phyloP scores from a whole-genome alignment of 495 filamentous ascomycete genomes.

The Xylaria curta region DNA sequence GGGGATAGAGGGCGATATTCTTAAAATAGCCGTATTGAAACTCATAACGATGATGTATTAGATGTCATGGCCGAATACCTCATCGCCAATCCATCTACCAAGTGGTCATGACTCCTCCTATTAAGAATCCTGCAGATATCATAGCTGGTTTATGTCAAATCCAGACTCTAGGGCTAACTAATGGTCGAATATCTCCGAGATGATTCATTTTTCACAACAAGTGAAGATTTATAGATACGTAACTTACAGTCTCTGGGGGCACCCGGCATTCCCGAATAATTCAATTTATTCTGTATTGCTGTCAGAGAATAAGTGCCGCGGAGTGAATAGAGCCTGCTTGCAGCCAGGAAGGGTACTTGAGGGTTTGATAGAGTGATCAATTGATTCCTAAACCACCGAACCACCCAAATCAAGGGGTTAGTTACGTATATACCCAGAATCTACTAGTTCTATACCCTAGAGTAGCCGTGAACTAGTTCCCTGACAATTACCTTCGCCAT shows the following conservation, averaged over 20 bases:
- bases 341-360: no score
- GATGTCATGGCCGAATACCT: neutral
- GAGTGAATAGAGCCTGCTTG: no score
- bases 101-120: neutral
- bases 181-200: neutral
- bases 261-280: neutral
- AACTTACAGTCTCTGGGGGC: neutral
- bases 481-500: neutral
- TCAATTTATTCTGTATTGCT: neutral
- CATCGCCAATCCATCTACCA: neutral
- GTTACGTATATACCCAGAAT: no score
- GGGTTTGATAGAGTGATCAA: no score
- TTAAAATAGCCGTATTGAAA: neutral
- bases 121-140: neutral
- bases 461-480: no score
- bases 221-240: neutral
- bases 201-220: neutral
- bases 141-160: neutral
- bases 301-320: no score
- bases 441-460: no score
- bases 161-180: neutral
- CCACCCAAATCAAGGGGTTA: no score
- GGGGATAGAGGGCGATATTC: neutral
- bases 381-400: no score
- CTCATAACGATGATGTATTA: no score